Evolutionary conservation across 2,329 filamentous ascomycete genomes (phyloP), one percentile per base, ranked within the genome.

Genomic region (Fusarium nanum): DNA sequence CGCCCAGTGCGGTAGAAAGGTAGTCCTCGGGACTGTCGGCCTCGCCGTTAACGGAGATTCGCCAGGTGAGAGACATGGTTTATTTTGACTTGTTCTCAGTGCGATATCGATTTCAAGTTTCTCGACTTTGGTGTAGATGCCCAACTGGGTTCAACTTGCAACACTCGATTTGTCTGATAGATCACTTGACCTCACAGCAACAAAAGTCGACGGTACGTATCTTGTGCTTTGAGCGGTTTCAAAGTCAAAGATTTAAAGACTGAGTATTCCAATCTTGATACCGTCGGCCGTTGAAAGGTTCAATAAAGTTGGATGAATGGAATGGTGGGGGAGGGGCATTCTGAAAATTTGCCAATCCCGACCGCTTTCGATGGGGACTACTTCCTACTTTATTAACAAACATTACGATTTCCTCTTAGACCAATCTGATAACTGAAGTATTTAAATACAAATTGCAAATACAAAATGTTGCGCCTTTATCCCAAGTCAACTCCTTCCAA

Each of bases 1-100:
- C 83, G 67, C 86, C 87, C 2, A 92, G 84, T 1, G 88, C 83
- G 4, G 83, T 82, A 34, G 82, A 81, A 73, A 93, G 85, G 71
- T 87, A 85, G 77, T 91, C 89, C 78, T 91, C 88, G 0, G 88
- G 56, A 79, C 81, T 48, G 3, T 62, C 56, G 9, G 68, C 22
- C 28, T 72, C 73, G 41, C 69, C 72, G 22, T 73, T 64, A 42
- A 77, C 71, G 25, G 76, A 72, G 56, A 80, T 77, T 54, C 77
- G 76, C 34, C 71, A 75, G 30, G 75, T 79, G 46, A 89, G 81
- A 7, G 83, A 79, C 85, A 88, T 87, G 47, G 46, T 44, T 41
- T 42, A 65, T 37, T n/a, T 27, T 49, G 23, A 23, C 16, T 27
- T 66, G 7, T 48, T 58, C 22, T 4, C 16, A 42, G 25, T 13